A percentile compares a stretch with the other conserved stretches of the same genome.
Conservation (phyloP, 257 asterid genomes). For the Solanum etuberosum region DNA sequence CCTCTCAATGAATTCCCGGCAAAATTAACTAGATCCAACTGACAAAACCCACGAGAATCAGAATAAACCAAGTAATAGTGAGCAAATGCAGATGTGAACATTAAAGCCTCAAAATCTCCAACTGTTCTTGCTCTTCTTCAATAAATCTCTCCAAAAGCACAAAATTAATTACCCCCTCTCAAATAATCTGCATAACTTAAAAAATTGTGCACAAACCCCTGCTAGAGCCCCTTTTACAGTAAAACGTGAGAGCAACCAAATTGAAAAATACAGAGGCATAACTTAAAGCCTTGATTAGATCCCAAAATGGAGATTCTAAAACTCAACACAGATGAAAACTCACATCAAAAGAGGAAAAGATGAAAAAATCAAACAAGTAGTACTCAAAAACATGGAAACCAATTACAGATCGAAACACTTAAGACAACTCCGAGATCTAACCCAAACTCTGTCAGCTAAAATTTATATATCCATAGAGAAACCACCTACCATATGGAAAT, state of each 20-base stretch:
- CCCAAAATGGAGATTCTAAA: neutral
- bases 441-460: neutral
- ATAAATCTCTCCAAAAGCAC: neutral
- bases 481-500: neutral
- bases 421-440: constrained; percentile 7
- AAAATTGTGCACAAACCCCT: neutral
- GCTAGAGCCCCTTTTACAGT: neutral
- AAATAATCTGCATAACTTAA: neutral
- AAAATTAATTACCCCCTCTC: neutral
- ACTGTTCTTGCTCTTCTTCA: neutral
- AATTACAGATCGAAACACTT: constrained; percentile 1
- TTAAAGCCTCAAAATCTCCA: neutral
- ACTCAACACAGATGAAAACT: neutral
- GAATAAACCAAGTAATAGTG: neutral
- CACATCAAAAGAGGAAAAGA: neutral
- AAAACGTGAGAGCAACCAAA: neutral
- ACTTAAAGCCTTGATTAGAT: neutral
- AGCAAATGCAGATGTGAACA: neutral
- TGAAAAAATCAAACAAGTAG: neutral
- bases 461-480: neutral
- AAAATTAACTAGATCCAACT: constrained; percentile 5
- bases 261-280: neutral
- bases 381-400: neutral
- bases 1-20: neutral
- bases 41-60: constrained; percentile 6